phyloP scores from a whole-genome alignment of 805 yeast species.

The Myxozyma nipponensis region DNA sequence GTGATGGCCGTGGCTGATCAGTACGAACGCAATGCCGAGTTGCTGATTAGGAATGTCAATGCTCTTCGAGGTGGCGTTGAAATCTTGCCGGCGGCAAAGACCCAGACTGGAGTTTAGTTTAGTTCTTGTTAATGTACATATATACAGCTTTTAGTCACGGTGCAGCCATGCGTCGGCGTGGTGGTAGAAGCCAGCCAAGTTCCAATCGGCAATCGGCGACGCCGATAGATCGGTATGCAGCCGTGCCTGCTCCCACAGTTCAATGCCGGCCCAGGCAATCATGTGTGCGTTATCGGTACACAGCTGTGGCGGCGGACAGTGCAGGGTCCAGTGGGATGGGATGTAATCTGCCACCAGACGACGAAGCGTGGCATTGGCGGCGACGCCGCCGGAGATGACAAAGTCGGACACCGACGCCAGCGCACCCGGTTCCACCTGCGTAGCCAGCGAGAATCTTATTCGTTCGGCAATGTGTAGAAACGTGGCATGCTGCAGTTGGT shows the following conservation, averaged over 20 bases:
- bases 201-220: constrained; percentile 76
- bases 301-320: constrained; percentile 61
- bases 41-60: constrained; percentile 15
- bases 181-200: background rate
- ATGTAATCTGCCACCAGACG: constrained; percentile 39
- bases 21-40: constrained; percentile 20
- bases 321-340: constrained; percentile 24
- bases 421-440: background rate
- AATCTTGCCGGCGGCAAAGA: constrained; percentile 1
- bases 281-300: constrained; percentile 95
- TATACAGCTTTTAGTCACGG: too few relatives aligned
- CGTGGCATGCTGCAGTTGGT: constrained; percentile 50
- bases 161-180: constrained; percentile 9
- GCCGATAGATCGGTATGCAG: constrained; percentile 50
- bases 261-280: constrained; percentile 98
- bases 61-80: constrained; percentile 21
- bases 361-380: constrained; percentile 63
- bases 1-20: constrained; percentile 10
- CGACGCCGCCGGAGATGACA: constrained; percentile 94
- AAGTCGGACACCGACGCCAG: constrained; percentile 44
- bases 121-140: too few relatives aligned
- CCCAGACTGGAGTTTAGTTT: background rate
- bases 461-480: constrained; percentile 72
- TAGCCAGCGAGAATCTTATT: constrained; percentile 49
- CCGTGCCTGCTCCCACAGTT: constrained; percentile 57